Base-by-base conservation (phyloP, 2,329 filamentous ascomycete genomes). In the Grosmannia clavigera region DNA sequence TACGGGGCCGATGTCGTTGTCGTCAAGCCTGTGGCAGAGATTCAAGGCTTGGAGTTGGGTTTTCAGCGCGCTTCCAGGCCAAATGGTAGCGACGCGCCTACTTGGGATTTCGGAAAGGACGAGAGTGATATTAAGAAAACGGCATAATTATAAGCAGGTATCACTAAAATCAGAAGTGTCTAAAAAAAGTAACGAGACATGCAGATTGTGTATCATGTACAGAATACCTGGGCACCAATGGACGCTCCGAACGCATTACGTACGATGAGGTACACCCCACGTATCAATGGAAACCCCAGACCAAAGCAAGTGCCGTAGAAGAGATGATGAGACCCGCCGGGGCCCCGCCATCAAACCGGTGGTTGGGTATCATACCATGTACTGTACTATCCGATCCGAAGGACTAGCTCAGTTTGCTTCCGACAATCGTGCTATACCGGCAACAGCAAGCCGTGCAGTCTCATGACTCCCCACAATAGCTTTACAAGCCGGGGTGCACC, bases 11-110 rank as follows among this genome's bases (percentile, higher is more conserved):
- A 72, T 6, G 73, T 77, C 1, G 66, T 70, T 25, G 72, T 74
- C 10, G 72, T 74, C 27, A 71, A 72, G 69, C 77, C 78, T 57
- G 76, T 76, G 59, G 58, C 29, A 3, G 58, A 46, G 14, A 59
- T 59, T 29, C 64, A 80, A 68, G 70, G 77, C 2, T 61, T 80
- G 22, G 68, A 71, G 19, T 68, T 80, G 27, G 71, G 75, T 16
- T 76, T 78, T 64, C 68, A 69, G 65, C 66, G 74, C 60, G 71
- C 73, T 3, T 73, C 74, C 54, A 19, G 55, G 9, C 55, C 55
- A 5, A 57, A 57, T 14, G 55, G 55, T 1, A 48, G 22, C 11
- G 55, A 57, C 10, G 19, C 22, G 3, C 14, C 55, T 12, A 48
- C 40, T 7, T 57, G 55, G 55, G 5, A 57, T 2, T 57, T 57